Conservation (phyloP, 2,329 filamentous ascomycete genomes). For the Leptographium wingfieldii region DNA sequence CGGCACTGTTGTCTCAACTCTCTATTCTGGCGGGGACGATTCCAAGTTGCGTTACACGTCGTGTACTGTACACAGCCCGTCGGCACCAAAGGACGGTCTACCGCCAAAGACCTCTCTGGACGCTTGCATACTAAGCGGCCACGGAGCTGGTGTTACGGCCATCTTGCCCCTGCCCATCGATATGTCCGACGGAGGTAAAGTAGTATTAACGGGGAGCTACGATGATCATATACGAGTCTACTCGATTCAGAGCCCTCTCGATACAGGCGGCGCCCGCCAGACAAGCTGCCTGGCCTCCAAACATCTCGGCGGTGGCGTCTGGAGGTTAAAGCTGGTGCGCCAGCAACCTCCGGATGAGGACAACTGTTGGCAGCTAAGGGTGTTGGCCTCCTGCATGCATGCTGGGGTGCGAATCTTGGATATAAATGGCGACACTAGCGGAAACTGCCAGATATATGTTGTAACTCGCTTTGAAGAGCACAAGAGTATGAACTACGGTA, state of each 20-base stretch:
- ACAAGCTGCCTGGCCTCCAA: constrained; percentile 46
- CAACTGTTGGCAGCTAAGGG: constrained; percentile 20
- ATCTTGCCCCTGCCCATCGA: constrained; percentile 56
- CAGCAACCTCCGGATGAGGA: constrained; percentile 13
- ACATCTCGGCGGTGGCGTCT: constrained; percentile 70
- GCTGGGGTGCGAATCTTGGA: constrained; percentile 61
- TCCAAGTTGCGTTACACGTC: constrained; percentile 40
- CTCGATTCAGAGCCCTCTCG: constrained; percentile 28
- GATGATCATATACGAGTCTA: constrained; percentile 71
- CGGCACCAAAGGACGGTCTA: neutral
- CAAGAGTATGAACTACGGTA: constrained; percentile 90
- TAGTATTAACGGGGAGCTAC: constrained; percentile 81
- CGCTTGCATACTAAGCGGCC: constrained; percentile 23
- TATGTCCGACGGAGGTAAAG: constrained; percentile 28
- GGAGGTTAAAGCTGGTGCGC: constrained; percentile 59
- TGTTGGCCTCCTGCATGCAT: constrained; percentile 93
- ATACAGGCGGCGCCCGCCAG: constrained; percentile 27
- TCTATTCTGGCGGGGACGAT: constrained; percentile 69
- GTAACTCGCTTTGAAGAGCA: constrained; percentile 70
- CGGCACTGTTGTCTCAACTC: constrained; percentile 19
- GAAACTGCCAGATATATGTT: constrained; percentile 49
- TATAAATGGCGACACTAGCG: constrained; percentile 24
- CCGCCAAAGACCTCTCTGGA: constrained; percentile 11
- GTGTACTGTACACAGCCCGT: neutral
- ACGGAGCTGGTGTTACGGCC: constrained; percentile 76